A percentile compares a stretch with the other conserved stretches of the same genome.
phyloP scores from a whole-genome alignment of 2,329 filamentous ascomycete genomes.

The Colletotrichum shisoi region DNA sequence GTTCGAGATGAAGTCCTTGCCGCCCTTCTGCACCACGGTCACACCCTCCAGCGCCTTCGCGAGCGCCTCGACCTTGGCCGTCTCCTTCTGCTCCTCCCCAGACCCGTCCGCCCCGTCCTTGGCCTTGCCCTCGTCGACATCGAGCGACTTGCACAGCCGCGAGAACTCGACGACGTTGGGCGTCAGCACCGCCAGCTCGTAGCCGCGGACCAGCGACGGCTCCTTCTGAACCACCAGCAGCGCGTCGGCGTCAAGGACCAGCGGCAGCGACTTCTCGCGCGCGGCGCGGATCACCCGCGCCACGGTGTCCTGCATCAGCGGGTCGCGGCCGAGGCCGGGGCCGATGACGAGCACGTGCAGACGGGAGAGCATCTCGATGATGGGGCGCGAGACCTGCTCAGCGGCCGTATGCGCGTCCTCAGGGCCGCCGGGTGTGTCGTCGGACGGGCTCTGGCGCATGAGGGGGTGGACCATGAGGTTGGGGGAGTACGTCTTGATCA shows the following conservation, averaged over 20 bases:
- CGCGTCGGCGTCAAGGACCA: constrained; percentile 93
- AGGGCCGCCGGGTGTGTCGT: constrained; percentile 48
- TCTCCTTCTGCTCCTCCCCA: constrained; percentile 46
- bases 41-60: constrained; percentile 83
- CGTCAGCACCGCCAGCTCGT: constrained; percentile 84
- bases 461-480: constrained; percentile 98
- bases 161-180: constrained; percentile 95
- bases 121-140: constrained; percentile 65
- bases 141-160: constrained; percentile 77
- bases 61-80: constrained; percentile 67
- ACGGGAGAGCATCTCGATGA: constrained; percentile 82
- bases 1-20: constrained; percentile 82
- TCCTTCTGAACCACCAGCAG: constrained; percentile 77
- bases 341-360: constrained; percentile 93
- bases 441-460: constrained; percentile 75
- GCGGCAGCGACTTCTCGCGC: constrained; percentile 72
- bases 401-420: constrained; percentile 62
- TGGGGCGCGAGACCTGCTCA: constrained; percentile 67
- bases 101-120: constrained; percentile 39
- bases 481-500: constrained; percentile 97
- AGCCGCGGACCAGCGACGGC: constrained; percentile 81
- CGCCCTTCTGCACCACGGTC: constrained; percentile 89
- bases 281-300: constrained; percentile 81
- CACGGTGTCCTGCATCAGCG: constrained; percentile 87
- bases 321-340: constrained; percentile 88